Evolutionary conservation across 106 monocot genomes (phyloP), one percentile per base, ranked within the genome.

Genomic region (Dendrobium huoshanense): DNA sequence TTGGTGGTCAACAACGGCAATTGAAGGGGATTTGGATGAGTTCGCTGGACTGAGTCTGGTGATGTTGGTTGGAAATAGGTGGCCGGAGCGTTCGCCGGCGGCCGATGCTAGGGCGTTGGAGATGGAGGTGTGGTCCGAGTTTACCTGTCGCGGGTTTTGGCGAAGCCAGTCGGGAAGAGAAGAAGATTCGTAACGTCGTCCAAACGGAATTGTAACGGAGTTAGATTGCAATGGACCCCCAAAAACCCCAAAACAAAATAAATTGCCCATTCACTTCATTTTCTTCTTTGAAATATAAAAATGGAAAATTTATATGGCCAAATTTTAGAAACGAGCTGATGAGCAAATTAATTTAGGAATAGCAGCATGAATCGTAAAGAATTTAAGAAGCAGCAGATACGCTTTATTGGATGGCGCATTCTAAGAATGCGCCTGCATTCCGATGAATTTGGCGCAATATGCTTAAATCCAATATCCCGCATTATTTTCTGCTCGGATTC

Each of bases 131-230:
- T 82, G 78, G 92, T 77, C 81, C 15, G 73, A 41, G 82, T 93
- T 96, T 85, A 55, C 65, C 51, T 70, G 85, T 22, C 81, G 87
- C 4, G 96, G 96, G 10, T 96, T 96, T 75, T 96, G 96, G 96
- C 68, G 93, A 41, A 93, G 93, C 70, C 87, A 84, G 8, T 91
- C 95, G 5, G 85, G 84, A 56, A 86, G 88, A 22, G 85, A 87
- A 15, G 76, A 49, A 48, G 13, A 27, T 15, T 7, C 8, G 9
- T 76, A 49, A 76, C 49, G 76, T 24, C 49, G 27, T 24, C 51
- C 1, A 18, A 76, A 10, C 49, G 22, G 49, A 25, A 27, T 13
- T 0, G 4, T 29, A 76, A 76, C 76, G 49, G 41, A 24, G 19
- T 48, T 10, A 25, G 25, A 11, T 8, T 19, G 8, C 41, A 5